Evolutionary conservation across 2,329 filamentous ascomycete genomes (phyloP).

Genomic region (Penicillium sp.): DNA sequence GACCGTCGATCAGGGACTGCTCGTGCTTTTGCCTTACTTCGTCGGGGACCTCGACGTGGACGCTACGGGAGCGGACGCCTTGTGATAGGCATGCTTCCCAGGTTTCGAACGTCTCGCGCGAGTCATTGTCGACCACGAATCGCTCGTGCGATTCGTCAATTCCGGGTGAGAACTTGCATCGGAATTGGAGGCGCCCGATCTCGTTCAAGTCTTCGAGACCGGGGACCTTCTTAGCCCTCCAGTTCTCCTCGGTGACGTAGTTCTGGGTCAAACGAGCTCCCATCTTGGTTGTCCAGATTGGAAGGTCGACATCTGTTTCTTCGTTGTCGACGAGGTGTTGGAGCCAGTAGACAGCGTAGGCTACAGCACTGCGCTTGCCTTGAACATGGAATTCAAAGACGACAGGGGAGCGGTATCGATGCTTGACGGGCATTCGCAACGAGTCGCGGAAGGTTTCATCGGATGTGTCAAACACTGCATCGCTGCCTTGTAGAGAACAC

Average conservation of each 20-base stretch:
- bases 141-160: conserved; percentile 82
- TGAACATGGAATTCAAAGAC: conserved; percentile 81
- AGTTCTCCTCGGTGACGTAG: conserved; percentile 82
- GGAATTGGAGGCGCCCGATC: conserved; percentile 79
- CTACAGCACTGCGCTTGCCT: conserved; percentile 69
- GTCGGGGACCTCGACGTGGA: conserved; percentile 72
- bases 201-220: conserved; percentile 76
- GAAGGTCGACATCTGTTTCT: conserved; percentile 76
- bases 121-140: conserved; percentile 84
- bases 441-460: conserved; percentile 52
- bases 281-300: conserved; percentile 82
- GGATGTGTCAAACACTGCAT: conserved; percentile 62
- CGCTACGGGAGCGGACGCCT: conserved; percentile 73
- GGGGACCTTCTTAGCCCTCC: conserved; percentile 60
- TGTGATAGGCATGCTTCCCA: conserved; percentile 92
- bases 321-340: conserved; percentile 82
- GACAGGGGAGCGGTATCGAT: conserved; percentile 85
- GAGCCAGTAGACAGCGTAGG: conserved; percentile 83
- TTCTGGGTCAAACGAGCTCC: conserved; percentile 80
- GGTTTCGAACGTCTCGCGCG: conserved; percentile 88
- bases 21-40: conserved; percentile 77
- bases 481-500: conserved; percentile 62
- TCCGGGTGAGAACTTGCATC: conserved; percentile 81
- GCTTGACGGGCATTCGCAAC: conserved; percentile 82
- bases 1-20: conserved; percentile 73